These are phyloP conservation scores for Ascochyta lentis DNA, from an alignment of 2,329 filamentous ascomycete species.

Conservation along the genomic window DNA sequence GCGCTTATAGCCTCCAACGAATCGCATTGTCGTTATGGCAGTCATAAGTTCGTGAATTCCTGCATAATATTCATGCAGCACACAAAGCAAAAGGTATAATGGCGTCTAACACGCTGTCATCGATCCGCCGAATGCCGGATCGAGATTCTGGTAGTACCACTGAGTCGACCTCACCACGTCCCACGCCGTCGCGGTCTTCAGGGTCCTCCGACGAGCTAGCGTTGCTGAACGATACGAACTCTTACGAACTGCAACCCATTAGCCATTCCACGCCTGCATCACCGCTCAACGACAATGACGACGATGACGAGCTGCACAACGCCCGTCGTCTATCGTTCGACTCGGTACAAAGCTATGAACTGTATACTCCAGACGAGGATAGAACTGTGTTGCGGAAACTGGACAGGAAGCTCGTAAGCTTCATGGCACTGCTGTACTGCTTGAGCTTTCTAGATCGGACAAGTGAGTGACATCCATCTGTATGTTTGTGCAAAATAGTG, in stretches of 20 bases:
- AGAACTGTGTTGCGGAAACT: constrained; percentile 73
- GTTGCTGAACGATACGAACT: constrained; percentile 21
- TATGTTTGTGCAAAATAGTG: neutral
- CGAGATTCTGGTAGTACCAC: constrained; percentile 29
- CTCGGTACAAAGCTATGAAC: constrained; percentile 54
- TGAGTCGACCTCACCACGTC: constrained; percentile 26
- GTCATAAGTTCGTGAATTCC: neutral
- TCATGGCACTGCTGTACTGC: constrained; percentile 83
- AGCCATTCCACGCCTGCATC: constrained; percentile 18
- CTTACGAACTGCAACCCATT: constrained; percentile 38
- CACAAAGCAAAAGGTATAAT: constrained; percentile 6
- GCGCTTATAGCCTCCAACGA: neutral
- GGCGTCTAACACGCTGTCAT: constrained; percentile 11
- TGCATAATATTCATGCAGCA: neutral
- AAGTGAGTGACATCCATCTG: constrained; percentile 59
- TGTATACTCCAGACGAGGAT: constrained; percentile 75
- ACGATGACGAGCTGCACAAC: constrained; percentile 31
- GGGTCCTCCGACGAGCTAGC: constrained; percentile 17
- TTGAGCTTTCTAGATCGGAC: constrained; percentile 85
- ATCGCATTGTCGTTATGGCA: neutral
- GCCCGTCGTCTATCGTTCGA: constrained; percentile 31
- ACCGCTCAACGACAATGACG: constrained; percentile 22
- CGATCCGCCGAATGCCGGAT: constrained; percentile 22
- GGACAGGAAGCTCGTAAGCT: constrained; percentile 77
- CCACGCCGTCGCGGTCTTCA: constrained; percentile 34